phyloP scores from a whole-genome alignment of 2,329 filamentous ascomycete genomes.

The Aureobasidium leucospermi region DNA sequence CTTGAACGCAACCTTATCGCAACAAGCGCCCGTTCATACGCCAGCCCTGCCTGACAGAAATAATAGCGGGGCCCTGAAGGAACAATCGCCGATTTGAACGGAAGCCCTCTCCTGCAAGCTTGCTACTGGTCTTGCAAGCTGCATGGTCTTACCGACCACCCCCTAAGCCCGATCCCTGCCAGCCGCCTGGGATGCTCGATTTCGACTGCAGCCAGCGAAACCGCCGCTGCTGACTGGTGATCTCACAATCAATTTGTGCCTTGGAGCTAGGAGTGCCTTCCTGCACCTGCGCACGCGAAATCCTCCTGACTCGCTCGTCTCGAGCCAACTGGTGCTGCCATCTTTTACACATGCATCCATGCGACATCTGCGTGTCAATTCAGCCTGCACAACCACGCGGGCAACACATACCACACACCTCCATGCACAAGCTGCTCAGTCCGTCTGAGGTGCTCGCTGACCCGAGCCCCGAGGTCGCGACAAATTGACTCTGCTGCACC shows the following conservation, averaged over 20 bases:
- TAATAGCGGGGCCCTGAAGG: slow-evolving; percentile 6
- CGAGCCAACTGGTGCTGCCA: neutral
- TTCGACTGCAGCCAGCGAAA: neutral
- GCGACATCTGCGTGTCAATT: neutral
- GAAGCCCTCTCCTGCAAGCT: neutral
- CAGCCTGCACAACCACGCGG: neutral
- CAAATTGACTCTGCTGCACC: too few species aligned
- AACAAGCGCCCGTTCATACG: slow-evolving; percentile 6
- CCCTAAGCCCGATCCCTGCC: slow-evolving; percentile 5
- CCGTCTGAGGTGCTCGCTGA: too few species aligned
- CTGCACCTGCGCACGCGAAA: neutral
- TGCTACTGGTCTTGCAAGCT: neutral
- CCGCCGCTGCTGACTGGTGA: neutral
- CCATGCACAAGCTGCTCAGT: neutral
- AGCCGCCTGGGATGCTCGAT: neutral
- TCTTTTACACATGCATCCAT: neutral
- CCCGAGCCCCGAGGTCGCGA: too few species aligned
- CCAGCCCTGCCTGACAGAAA: slow-evolving; percentile 9
- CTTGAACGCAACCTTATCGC: slow-evolving; percentile 15
- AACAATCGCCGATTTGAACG: slow-evolving; percentile 4
- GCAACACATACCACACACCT: neutral
- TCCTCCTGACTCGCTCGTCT: neutral
- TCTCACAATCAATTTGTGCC: neutral
- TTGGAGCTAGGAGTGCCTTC: neutral
- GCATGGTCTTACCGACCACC: neutral